Evolutionary conservation across 2,329 filamentous ascomycete genomes (phyloP).

Genomic region (Dothideomycetes sp.): DNA sequence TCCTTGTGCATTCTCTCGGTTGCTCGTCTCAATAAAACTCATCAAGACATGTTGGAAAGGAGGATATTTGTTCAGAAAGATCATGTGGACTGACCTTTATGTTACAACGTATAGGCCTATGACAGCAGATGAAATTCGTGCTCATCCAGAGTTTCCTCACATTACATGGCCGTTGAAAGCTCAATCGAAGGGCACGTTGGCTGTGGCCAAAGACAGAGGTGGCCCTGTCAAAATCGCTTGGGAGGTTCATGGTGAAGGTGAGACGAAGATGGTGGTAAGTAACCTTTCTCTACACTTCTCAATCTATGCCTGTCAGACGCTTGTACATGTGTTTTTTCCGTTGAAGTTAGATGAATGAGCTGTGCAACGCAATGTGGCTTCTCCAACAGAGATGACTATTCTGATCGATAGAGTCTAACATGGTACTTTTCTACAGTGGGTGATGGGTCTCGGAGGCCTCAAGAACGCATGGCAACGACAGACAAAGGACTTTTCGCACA

Average conservation of each 20-base stretch:
- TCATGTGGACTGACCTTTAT: no score
- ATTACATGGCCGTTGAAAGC: conserved; percentile 63
- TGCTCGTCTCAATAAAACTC: no score
- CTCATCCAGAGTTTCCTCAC: conserved; percentile 58
- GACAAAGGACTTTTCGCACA: conserved; percentile 72
- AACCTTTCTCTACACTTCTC: background rate
- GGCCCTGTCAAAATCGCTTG: conserved; percentile 69
- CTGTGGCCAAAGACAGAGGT: conserved; percentile 60
- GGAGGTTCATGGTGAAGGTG: conserved; percentile 70
- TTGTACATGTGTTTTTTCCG: background rate
- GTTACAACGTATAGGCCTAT: conserved; percentile 30
- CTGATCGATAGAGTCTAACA: background rate
- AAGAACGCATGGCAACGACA: conserved; percentile 72
- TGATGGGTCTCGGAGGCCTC: conserved; percentile 69
- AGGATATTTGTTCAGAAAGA: no score
- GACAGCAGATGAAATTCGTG: conserved; percentile 49
- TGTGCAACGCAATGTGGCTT: background rate
- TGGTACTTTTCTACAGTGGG: conserved; percentile 45
- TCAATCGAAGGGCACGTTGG: conserved; percentile 48
- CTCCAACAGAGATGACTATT: background rate
- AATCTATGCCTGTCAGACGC: no score
- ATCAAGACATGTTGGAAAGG: no score
- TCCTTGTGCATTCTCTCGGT: no score
- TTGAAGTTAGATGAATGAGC: background rate
- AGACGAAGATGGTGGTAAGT: conserved; percentile 64